Conservation (phyloP, 495 filamentous ascomycete species). For the Tuber calosporum region DNA sequence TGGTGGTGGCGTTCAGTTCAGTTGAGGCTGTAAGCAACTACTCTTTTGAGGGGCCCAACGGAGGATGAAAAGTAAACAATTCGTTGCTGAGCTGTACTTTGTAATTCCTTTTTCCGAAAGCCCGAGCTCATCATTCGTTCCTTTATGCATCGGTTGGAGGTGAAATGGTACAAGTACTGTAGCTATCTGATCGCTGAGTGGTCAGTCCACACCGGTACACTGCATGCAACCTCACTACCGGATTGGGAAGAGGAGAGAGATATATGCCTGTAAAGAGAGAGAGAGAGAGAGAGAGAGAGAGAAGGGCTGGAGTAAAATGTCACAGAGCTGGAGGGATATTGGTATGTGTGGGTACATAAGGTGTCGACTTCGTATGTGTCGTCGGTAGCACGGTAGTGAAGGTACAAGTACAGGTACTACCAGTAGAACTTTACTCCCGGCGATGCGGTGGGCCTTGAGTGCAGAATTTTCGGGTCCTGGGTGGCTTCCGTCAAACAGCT, state of each 20-base stretch:
- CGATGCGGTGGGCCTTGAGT: no score
- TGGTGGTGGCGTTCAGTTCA: not conserved
- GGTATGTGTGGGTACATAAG: not conserved
- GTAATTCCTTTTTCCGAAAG: not conserved
- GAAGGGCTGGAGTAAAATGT: not conserved
- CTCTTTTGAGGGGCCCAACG: not conserved
- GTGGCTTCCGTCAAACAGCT: not conserved
- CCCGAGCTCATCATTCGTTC: not conserved
- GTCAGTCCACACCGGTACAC: not conserved
- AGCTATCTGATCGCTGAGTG: not conserved
- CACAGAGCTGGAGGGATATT: not conserved
- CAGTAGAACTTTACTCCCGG: not conserved
- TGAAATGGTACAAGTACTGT: not conserved
- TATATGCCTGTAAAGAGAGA: not conserved
- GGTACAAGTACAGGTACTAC: not conserved
- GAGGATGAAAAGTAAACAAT: not conserved
- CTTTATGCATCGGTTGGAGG: not conserved
- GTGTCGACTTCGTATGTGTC: not conserved
- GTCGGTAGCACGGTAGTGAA: not conserved
- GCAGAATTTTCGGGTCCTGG: not conserved
- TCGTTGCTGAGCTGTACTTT: not conserved
- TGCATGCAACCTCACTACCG: not conserved
- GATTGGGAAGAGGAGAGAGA: not conserved
- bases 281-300: not conserved
- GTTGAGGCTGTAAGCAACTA: not conserved